These are phyloP conservation scores for Venustampulla echinocandica DNA, from an alignment of 495 filamentous ascomycete species.

Conservation along the genomic window DNA sequence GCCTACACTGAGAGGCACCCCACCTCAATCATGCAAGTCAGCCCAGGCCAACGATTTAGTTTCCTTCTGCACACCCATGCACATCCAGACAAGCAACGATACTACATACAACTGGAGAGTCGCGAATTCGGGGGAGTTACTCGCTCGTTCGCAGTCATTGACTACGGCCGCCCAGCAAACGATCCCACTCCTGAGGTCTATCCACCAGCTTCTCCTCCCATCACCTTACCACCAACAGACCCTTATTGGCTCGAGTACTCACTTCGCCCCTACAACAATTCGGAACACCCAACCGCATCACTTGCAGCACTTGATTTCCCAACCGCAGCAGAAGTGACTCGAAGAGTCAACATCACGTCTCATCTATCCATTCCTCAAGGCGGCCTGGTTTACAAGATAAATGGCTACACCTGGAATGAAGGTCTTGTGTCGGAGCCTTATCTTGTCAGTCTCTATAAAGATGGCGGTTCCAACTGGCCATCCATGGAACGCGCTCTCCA, in stretches of 20 bases:
- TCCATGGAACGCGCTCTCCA: slow-evolving; percentile 33
- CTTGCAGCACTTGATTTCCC: too few species aligned
- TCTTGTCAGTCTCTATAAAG: slow-evolving; percentile 47
- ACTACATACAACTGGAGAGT: slow-evolving; percentile 47
- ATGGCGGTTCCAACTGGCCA: slow-evolving; percentile 31
- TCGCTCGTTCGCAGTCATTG: slow-evolving; percentile 43
- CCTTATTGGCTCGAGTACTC: too few species aligned
- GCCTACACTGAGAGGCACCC: slow-evolving; percentile 41
- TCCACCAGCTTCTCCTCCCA: slow-evolving; percentile 23
- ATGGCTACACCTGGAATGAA: slow-evolving; percentile 43
- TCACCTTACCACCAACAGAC: slow-evolving; percentile 34
- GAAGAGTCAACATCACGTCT: slow-evolving; percentile 38
- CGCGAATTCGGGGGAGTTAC: slow-evolving; percentile 35
- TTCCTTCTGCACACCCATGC: slow-evolving; percentile 40
- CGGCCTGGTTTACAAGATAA: slow-evolving; percentile 33
- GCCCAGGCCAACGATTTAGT: slow-evolving; percentile 47
- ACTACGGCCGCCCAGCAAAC: slow-evolving; percentile 29
- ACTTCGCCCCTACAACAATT: slow-evolving; percentile 26
- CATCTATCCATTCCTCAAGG: slow-evolving; percentile 34
- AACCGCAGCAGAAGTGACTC: slow-evolving; percentile 41
- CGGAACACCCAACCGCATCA: too few species aligned
- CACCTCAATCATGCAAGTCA: slow-evolving; percentile 44
- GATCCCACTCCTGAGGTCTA: slow-evolving; percentile 16
- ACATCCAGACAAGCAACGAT: slow-evolving; percentile 32
- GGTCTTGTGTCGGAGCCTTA: slow-evolving; percentile 35